Evolutionary conservation across 345 rosid species (phyloP), one percentile per base, ranked within the genome.

Genomic region (Viola odorata): DNA sequence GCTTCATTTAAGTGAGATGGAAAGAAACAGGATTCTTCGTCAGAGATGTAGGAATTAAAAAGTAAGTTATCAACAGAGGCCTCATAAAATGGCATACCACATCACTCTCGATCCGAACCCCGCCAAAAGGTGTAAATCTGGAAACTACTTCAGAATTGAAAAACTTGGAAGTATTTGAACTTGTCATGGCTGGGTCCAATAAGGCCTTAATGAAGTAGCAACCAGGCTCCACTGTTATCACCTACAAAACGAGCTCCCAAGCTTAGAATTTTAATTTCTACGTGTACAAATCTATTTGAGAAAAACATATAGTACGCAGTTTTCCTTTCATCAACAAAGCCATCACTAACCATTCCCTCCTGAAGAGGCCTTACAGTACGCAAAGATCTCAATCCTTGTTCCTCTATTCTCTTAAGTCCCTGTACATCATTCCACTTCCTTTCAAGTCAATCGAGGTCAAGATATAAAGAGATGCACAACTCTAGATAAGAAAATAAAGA

Each of bases 151-250:
- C 86, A 37, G 50, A 65, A 60, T 82, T 82, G 71, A 89, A 87
- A 76, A 89, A 87, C 76, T 81, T 81, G 0, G 84, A 77, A 62
- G 89, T 87, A 41, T 41, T 77, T 38, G 78, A 42, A 49, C 68
- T 73, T 38, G 80, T 83, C 81, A 82, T 71, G 69, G 96, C 98
- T 4, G 92, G 95, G 57, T 48, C 51, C 77, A 87, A 73, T 59
- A 91, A 66, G 53, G 92, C 95, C 69, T 85, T 86, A 15, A 89
- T 91, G 74, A 91, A 89, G 70, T 89, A 91, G 78, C 98, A 91
- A 57, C 95, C 96, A 37, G 96, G 98, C 80, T 91, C 98, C 78
- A 89, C 98, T 8, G 98, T 89, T 55, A 89, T 89, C 42, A 91
- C 98, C 98, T 91, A 57, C 66, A 75, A 62, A 17, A 67, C 42